phyloP scores from a whole-genome alignment of 2,329 filamentous ascomycete species.

The Monosporascus sp. region DNA sequence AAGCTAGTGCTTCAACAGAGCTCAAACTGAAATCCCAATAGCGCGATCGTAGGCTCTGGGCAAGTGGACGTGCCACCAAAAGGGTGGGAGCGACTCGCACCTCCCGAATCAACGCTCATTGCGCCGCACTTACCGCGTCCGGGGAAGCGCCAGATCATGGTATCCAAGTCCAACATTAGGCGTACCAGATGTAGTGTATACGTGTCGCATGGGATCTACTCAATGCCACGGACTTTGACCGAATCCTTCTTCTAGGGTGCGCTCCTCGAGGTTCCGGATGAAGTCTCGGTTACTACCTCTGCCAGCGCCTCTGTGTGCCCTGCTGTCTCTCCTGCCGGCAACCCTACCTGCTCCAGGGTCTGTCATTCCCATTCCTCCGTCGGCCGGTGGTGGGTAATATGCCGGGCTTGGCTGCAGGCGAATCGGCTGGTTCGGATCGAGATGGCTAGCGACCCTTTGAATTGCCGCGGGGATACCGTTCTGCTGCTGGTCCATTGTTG shows the following conservation, averaged over 20 bases:
- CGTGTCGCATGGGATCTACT: conserved; percentile 15
- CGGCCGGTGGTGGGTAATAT: conserved; percentile 90
- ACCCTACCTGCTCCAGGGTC: conserved; percentile 49
- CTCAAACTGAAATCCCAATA: background rate
- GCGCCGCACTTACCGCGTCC: background rate
- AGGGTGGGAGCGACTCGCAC: background rate
- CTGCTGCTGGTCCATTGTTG: conserved; percentile 93
- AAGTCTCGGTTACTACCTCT: conserved; percentile 72
- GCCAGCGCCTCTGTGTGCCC: conserved; percentile 52
- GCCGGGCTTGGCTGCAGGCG: conserved; percentile 91
- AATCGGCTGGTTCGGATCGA: conserved; percentile 92
- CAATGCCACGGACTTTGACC: conserved; percentile 65
- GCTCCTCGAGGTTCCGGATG: conserved; percentile 89
- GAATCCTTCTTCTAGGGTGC: conserved; percentile 89
- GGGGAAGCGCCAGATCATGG: background rate
- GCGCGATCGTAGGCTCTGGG: background rate
- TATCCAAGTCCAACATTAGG: background rate
- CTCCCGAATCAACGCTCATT: background rate
- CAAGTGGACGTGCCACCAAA: background rate
- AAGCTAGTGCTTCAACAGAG: background rate
- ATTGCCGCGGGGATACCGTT: conserved; percentile 89
- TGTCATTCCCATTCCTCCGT: conserved; percentile 63
- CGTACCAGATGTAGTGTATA: conserved; percentile 3
- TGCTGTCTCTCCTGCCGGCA: conserved; percentile 69
- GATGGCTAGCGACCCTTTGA: conserved; percentile 89